phyloP scores from a whole-genome alignment of 2,329 filamentous ascomycete genomes.

The Ascochyta fabae region DNA sequence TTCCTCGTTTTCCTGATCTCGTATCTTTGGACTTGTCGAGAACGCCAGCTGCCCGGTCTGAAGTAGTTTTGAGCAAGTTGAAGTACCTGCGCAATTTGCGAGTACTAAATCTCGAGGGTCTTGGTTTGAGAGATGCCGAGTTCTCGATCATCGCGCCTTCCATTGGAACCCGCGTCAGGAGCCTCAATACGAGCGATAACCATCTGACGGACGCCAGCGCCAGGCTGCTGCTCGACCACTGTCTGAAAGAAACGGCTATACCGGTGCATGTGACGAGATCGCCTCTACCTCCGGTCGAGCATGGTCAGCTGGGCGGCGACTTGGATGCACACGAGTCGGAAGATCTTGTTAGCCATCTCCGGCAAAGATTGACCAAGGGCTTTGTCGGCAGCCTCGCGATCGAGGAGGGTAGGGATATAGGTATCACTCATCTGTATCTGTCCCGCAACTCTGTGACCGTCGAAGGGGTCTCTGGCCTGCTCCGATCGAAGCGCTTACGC shows the following conservation, averaged over 20 bases:
- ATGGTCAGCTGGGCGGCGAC: constrained; percentile 46
- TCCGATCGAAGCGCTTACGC: constrained; percentile 60
- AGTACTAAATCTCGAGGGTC: constrained; percentile 62
- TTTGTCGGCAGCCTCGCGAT: constrained; percentile 62
- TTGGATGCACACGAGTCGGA: constrained; percentile 46
- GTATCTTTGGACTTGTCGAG: constrained; percentile 66
- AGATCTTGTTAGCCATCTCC: constrained; percentile 60
- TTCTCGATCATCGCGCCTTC: constrained; percentile 59
- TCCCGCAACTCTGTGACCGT: constrained; percentile 62
- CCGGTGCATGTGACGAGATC: constrained; percentile 18
- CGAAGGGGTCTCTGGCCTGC: constrained; percentile 61
- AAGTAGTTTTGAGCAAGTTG: constrained; percentile 56
- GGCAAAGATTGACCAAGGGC: constrained; percentile 44
- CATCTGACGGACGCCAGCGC: constrained; percentile 63
- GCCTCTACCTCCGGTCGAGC: constrained; percentile 31
- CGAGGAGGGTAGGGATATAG: constrained; percentile 61
- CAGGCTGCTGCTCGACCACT: constrained; percentile 59
- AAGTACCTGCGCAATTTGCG: constrained; percentile 58
- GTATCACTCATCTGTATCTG: constrained; percentile 67
- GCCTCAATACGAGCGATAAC: constrained; percentile 65
- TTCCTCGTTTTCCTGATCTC: constrained; percentile 61
- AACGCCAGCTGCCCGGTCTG: constrained; percentile 58
- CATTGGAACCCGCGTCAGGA: constrained; percentile 60
- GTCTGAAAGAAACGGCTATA: constrained; percentile 49
- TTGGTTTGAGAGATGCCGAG: constrained; percentile 61